A percentile compares a stretch with the other conserved stretches of the same genome.
Evolutionary conservation across 148 eudicot species (phyloP).

Genomic region (Nepenthes gracilis): DNA sequence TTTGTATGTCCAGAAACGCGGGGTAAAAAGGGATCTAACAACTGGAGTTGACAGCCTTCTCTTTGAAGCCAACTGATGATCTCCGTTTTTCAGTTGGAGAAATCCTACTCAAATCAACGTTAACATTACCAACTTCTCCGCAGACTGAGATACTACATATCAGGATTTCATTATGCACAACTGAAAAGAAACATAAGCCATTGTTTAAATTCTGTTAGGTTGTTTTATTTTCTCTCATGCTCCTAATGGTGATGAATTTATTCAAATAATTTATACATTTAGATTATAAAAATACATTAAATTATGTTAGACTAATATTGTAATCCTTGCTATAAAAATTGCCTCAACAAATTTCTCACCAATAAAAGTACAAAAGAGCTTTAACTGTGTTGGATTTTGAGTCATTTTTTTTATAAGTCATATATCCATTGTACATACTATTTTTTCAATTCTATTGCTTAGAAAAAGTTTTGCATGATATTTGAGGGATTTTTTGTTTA

Average conservation of each 20-base stretch:
- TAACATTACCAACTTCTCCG: neutral
- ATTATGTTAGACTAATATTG: too few species aligned
- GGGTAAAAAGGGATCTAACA: constrained; percentile 10
- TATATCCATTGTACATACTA: too few species aligned
- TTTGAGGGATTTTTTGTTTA: too few species aligned
- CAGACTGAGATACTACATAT: neutral
- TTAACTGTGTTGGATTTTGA: too few species aligned
- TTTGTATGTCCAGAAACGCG: constrained; percentile 45
- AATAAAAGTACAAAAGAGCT: too few species aligned
- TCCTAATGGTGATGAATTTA: neutral
- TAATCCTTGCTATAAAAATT: too few species aligned
- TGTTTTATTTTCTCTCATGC: neutral
- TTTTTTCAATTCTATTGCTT: too few species aligned
- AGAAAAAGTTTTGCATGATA: too few species aligned
- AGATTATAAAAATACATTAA: too few species aligned
- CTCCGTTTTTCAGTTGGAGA: constrained; percentile 53
- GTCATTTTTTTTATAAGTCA: too few species aligned
- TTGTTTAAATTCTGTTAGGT: neutral
- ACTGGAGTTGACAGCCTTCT: constrained; percentile 33
- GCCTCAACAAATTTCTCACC: too few species aligned
- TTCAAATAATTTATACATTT: too few species aligned
- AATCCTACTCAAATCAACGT: constrained; percentile 29
- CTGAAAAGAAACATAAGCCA: neutral
- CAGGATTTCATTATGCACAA: neutral
- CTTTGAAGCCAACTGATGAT: constrained; percentile 17